Conservation (phyloP, 2,329 filamentous ascomycete species). For the Lasiodiplodia sp. region DNA sequence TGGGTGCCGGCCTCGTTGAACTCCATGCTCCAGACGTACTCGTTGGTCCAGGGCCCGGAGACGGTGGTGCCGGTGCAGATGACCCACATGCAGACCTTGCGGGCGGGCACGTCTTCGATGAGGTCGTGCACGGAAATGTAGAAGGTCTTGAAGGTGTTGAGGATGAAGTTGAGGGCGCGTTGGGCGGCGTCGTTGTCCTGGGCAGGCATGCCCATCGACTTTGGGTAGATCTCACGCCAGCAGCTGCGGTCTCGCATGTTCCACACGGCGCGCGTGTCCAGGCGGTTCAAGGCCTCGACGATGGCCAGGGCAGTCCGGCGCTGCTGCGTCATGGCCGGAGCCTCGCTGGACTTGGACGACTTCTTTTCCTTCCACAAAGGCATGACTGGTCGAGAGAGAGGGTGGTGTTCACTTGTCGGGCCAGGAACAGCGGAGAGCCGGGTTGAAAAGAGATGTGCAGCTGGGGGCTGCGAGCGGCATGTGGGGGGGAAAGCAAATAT, state of each 20-base stretch:
- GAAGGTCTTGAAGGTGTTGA: slow-evolving; percentile 24
- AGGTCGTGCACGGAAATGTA: slow-evolving; percentile 23
- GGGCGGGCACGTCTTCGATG: slow-evolving; percentile 24
- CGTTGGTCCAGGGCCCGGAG: slow-evolving; percentile 37
- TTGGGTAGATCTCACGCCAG: slow-evolving; percentile 29
- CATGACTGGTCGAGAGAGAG: neutral
- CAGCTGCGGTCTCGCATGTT: slow-evolving; percentile 15
- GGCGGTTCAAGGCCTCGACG: slow-evolving; percentile 29
- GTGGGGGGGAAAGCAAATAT: slow-evolving; percentile 8
- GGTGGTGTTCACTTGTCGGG: neutral
- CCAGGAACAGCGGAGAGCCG: neutral
- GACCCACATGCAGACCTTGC: slow-evolving; percentile 27
- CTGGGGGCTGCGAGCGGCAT: neutral
- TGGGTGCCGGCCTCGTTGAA: slow-evolving; percentile 28
- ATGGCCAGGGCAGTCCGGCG: slow-evolving; percentile 35
- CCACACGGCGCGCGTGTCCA: slow-evolving; percentile 27
- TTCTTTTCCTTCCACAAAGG: slow-evolving; percentile 12
- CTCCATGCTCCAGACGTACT: slow-evolving; percentile 28
- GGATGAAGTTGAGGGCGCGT: slow-evolving; percentile 27
- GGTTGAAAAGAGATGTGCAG: slow-evolving; percentile 1
- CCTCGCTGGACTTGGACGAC: neutral
- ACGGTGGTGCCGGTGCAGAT: slow-evolving; percentile 21
- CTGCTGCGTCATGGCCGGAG: slow-evolving; percentile 33
- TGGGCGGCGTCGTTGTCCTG: slow-evolving; percentile 22
- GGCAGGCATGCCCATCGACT: neutral